Conservation (phyloP, 1,139 yeast species). For the Lizanozyma gosingica region DNA sequence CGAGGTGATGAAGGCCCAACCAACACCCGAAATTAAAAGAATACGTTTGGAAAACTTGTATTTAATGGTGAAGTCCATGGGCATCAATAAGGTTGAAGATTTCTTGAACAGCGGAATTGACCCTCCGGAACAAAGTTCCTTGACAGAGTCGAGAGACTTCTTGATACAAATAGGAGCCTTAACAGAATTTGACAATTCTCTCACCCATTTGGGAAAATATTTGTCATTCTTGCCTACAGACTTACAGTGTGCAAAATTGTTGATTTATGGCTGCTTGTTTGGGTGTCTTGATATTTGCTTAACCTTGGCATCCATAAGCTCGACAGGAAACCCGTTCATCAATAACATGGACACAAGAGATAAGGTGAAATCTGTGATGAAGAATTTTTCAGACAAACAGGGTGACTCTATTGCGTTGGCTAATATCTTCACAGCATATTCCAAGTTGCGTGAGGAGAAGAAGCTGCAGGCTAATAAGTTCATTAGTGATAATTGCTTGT, state of each 20-base stretch:
- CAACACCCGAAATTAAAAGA: constrained; percentile 82
- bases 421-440: constrained; percentile 48
- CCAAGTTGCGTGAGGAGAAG: constrained; percentile 13
- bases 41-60: constrained; percentile 77
- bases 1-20: constrained; percentile 53
- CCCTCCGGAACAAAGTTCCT: constrained; percentile 57
- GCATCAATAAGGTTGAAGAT: constrained; percentile 56
- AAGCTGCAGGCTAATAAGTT: constrained; percentile 35
- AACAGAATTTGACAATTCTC: constrained; percentile 29
- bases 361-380: constrained; percentile 43
- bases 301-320: constrained; percentile 65
- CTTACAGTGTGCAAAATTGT: constrained; percentile 72
- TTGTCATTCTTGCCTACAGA: constrained; percentile 81
- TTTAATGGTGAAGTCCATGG: constrained; percentile 83
- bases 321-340: constrained; percentile 67
- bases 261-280: constrained; percentile 72
- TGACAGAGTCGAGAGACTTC: constrained; percentile 53
- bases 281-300: constrained; percentile 75
- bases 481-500: constrained; percentile 53
- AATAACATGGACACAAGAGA: constrained; percentile 58
- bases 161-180: constrained; percentile 71
- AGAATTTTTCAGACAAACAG: constrained; percentile 22
- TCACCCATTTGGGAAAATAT: constrained; percentile 77
- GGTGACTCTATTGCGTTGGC: constrained; percentile 75
- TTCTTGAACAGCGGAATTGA: constrained; percentile 75